These are phyloP conservation scores for Pichia paraexigua DNA, from an alignment of 805 yeast genomes.

Conservation along the genomic window DNA sequence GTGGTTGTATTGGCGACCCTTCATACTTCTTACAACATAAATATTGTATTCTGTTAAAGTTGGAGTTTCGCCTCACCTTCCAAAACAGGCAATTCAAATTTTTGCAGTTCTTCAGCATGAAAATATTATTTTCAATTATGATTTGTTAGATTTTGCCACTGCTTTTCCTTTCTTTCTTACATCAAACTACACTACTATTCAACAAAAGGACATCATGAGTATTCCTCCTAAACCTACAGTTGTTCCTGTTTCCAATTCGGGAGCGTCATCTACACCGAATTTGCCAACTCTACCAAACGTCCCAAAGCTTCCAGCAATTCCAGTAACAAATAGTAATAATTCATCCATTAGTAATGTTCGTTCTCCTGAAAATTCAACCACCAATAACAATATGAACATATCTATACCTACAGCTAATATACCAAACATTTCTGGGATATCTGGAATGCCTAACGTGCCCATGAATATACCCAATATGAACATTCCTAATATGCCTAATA, in stretches of 20 bases:
- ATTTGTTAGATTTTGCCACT: background rate
- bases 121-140: background rate
- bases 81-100: background rate
- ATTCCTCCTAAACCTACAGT: background rate
- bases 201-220: background rate
- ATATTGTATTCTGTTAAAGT: too few species aligned
- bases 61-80: background rate
- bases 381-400: background rate
- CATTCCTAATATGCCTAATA: background rate
- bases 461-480: background rate
- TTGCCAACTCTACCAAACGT: background rate
- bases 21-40: too few species aligned
- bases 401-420: background rate
- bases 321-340: background rate
- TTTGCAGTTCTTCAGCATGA: background rate
- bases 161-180: background rate
- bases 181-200: background rate
- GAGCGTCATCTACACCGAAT: background rate
- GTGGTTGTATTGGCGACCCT: too few species aligned
- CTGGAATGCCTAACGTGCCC: background rate
- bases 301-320: background rate
- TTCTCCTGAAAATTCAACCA: background rate
- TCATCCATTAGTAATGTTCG: background rate
- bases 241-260: background rate
- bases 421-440: background rate